Evolutionary conservation across 2,329 filamentous ascomycete genomes (phyloP), one percentile per base, ranked within the genome.

Genomic region (Sclerotinia spermophila): DNA sequence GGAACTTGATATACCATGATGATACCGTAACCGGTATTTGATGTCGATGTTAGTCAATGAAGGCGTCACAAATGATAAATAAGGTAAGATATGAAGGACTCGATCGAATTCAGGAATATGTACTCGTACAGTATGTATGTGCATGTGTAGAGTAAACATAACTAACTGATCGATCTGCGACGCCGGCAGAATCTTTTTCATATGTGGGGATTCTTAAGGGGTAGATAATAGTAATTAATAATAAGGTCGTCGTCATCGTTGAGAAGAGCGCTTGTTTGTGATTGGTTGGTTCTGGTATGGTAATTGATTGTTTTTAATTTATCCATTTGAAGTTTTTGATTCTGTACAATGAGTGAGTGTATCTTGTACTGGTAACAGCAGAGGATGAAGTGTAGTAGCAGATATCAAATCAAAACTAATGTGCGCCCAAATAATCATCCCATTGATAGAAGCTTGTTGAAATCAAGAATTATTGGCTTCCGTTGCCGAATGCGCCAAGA

Each of bases 381-480:
- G 35, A 59, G 33, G 6, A 35, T 35, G 55, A 15, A 13, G 3
- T 38, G 55, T n/a, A 51, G 11, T 51, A 51, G 2, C 24, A 24
- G 13, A 51, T 27, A 3, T 51, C n/a, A n/a, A n/a, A n/a, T n/a
- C 33, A 38, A 35, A n/a, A 21, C 35, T 40, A 60, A 40, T 27
- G n/a, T 38, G 19, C 21, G 38, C 38, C 24, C n/a, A n/a, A n/a
- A n/a, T n/a, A 40, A 40, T 60, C n/a, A 27, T 60, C 2, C 27
- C 15, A 21, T 61, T 44, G 15, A 40, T 38, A 40, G 35, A 65
- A 65, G 62, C 62, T 65, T 64, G 33, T 65, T 27, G 21, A 1
- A 51, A 64, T 64, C 61, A 64, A 64, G 61, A 64, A 64, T 64
- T 64, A 42, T 24, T 62, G 40, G 40, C 59, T 44, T 62, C 40